Evolutionary conservation across 2,329 filamentous ascomycete genomes (phyloP).

Genomic region (Aureobasidium sp.): DNA sequence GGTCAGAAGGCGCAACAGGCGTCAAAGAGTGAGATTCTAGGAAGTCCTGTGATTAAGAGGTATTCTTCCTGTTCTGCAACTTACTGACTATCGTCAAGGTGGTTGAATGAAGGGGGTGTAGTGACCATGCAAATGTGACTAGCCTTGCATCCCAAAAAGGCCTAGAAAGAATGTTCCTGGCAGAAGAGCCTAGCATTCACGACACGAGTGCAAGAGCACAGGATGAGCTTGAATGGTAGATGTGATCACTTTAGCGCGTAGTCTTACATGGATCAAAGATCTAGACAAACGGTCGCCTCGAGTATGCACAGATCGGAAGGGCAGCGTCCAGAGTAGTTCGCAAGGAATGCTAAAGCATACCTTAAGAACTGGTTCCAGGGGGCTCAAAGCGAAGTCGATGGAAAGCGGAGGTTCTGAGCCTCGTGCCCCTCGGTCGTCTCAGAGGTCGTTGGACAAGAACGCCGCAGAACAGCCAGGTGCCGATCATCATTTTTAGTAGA

Average conservation of each 20-base stretch:
- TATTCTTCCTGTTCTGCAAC: not conserved
- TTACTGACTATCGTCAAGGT: not conserved
- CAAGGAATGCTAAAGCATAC: not conserved
- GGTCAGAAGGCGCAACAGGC: slow-evolving; percentile 1
- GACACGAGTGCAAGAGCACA: not conserved
- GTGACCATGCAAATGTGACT: slow-evolving; percentile 2
- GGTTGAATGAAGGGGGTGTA: not conserved
- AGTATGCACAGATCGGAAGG: not conserved
- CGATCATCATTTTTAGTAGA: not conserved
- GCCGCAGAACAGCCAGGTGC: not conserved
- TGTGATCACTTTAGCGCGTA: not conserved
- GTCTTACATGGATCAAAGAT: not conserved
- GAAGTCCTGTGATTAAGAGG: slow-evolving; percentile 1
- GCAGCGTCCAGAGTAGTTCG: not conserved
- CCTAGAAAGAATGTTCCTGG: not conserved
- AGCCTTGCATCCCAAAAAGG: not conserved
- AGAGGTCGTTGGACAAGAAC: not conserved
- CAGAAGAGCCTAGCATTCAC: not conserved
- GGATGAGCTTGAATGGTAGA: not conserved
- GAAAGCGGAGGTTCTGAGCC: not conserved
- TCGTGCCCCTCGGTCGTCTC: not conserved
- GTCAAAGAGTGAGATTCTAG: not conserved
- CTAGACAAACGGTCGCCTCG: not conserved
- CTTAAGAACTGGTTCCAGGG: not conserved
- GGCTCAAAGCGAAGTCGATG: not conserved